phyloP scores from a whole-genome alignment of 305 asterid species.

The Plantago rigida region DNA sequence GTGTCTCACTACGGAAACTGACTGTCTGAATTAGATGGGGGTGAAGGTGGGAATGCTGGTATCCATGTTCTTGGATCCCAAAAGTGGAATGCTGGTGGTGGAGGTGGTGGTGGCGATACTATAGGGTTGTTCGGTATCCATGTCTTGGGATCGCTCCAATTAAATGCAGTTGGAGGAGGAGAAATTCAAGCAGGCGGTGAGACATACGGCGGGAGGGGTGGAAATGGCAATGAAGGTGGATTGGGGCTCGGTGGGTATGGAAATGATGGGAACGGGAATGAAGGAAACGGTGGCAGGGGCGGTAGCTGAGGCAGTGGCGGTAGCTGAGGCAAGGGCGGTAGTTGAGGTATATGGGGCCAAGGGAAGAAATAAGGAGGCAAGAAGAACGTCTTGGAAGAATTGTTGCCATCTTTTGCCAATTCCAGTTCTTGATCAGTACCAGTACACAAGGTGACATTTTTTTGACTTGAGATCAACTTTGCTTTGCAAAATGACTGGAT shows the following conservation, averaged over 20 bases:
- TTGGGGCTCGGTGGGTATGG: background rate
- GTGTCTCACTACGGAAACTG: slow-evolving; percentile 23
- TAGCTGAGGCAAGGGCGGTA: slow-evolving; percentile 30
- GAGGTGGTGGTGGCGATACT: slow-evolving; percentile 12
- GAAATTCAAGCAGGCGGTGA: slow-evolving; percentile 17
- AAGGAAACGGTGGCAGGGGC: slow-evolving; percentile 12
- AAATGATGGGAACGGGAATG: slow-evolving; percentile 26
- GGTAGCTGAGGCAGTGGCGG: slow-evolving; percentile 28
- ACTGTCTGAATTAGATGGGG: slow-evolving; percentile 24
- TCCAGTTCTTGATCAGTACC: slow-evolving; percentile 15
- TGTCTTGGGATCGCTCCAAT: slow-evolving; percentile 27
- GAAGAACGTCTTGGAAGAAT: slow-evolving; percentile 38
- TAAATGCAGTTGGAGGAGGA: slow-evolving; percentile 23
- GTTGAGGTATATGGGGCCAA: slow-evolving; percentile 33
- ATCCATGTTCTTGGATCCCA: slow-evolving; percentile 37
- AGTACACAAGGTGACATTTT: slow-evolving; percentile 30
- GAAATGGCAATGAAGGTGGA: slow-evolving; percentile 17
- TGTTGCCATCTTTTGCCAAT: slow-evolving; percentile 13
- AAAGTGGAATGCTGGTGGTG: slow-evolving; percentile 26
- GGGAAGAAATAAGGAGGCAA: slow-evolving; percentile 30
- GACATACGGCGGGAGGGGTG: background rate
- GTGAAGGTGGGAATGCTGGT: slow-evolving; percentile 31
- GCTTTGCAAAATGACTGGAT: slow-evolving; percentile 38
- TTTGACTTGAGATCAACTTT: slow-evolving; percentile 26
- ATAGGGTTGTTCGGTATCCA: slow-evolving; percentile 28